Evolutionary conservation across 2,329 filamentous ascomycete species (phyloP).

Genomic region (Talaromyces sp.): DNA sequence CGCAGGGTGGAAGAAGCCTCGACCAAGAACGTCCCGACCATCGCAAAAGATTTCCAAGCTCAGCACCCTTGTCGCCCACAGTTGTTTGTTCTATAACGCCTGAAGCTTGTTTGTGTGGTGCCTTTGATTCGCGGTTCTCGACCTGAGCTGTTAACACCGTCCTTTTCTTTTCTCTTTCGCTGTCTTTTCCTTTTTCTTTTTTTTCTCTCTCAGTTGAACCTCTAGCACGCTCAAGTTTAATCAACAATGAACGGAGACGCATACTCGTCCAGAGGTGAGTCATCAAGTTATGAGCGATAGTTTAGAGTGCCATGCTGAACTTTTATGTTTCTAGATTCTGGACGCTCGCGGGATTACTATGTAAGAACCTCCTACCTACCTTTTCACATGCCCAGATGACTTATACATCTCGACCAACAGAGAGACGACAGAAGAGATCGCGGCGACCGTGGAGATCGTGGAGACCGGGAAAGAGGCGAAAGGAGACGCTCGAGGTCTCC

Average conservation of each 20-base stretch:
- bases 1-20: constrained; percentile 1
- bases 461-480: constrained; percentile 47
- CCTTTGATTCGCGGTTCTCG: neutral
- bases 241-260: constrained; percentile 76
- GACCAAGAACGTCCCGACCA: constrained; percentile 5
- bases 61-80: neutral
- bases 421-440: constrained; percentile 41
- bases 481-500: constrained; percentile 83
- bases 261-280: constrained; percentile 71
- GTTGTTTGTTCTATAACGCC: neutral
- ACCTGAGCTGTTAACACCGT: neutral
- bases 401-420: constrained; percentile 20
- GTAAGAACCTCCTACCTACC: constrained; percentile 32
- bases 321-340: constrained; percentile 38
- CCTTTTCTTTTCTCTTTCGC: neutral
- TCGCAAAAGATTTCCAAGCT: constrained; percentile 8
- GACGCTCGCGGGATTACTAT: constrained; percentile 50
- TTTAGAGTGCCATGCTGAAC: constrained; percentile 24
- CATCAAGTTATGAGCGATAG: neutral
- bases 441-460: constrained; percentile 2
- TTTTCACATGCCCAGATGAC: constrained; percentile 18
- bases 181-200: neutral
- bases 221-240: constrained; percentile 1
- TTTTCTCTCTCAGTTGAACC: neutral
- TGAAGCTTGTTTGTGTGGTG: neutral